Evolutionary conservation across 2,329 filamentous ascomycete species (phyloP).

Genomic region (Aspergillus proliferans): DNA sequence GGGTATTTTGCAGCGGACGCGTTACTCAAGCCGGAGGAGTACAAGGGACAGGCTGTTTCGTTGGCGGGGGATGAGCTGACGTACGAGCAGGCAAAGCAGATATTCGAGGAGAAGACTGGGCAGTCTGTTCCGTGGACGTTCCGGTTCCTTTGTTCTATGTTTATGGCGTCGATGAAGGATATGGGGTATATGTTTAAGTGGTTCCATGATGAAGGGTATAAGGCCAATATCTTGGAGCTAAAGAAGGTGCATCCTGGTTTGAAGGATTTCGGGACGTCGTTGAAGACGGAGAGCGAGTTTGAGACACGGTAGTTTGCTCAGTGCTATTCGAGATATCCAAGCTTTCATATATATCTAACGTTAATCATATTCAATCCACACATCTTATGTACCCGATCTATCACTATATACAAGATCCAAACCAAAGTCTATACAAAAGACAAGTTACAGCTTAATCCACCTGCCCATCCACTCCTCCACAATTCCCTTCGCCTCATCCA

Average conservation of each 20-base stretch:
- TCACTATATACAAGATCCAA: too few species aligned
- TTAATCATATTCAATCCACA: too few species aligned
- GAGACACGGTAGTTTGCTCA: neutral
- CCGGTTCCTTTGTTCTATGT: conserved; percentile 31
- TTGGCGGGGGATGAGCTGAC: conserved; percentile 50
- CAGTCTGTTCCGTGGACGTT: conserved; percentile 38
- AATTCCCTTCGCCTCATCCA: conserved; percentile 62
- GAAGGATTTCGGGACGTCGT: conserved; percentile 44
- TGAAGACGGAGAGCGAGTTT: conserved; percentile 43
- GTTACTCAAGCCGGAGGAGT: conserved; percentile 42
- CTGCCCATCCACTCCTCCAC: conserved; percentile 63
- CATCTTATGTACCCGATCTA: too few species aligned
- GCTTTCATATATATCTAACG: too few species aligned
- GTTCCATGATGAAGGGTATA: conserved; percentile 45
- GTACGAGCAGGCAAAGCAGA: conserved; percentile 38
- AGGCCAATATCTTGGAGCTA: conserved; percentile 39
- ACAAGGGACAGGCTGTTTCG: conserved; percentile 40
- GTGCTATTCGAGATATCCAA: too few species aligned
- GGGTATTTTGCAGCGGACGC: conserved; percentile 47
- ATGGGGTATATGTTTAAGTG: conserved; percentile 46
- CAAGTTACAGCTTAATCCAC: conserved; percentile 45
- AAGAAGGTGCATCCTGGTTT: conserved; percentile 41
- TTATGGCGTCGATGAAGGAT: conserved; percentile 41
- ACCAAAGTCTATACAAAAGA: too few species aligned
- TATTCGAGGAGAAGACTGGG: conserved; percentile 45